Base-by-base conservation (phyloP, 805 yeast genomes). In the Candida tammaniensis region DNA sequence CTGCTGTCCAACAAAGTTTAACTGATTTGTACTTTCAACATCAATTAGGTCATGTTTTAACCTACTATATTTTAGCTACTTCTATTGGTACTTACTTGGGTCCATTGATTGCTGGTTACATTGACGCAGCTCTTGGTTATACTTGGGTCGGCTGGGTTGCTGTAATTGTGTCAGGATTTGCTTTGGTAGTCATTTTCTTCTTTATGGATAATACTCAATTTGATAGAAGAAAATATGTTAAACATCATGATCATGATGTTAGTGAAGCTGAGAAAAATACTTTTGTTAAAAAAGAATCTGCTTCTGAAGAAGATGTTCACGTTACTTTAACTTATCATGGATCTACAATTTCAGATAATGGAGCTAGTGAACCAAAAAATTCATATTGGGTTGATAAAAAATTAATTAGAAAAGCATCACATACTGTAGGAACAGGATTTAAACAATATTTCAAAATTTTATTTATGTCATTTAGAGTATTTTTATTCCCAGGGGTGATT, bases 41-140 rank as follows among this genome's bases (percentile, higher is more conserved):
- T 41, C 76, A 71, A 47, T 57, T 72, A 30, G 78, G 78, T 23
- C 52, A 74, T 13, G 72, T 68, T 6, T 61, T 72, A 44, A 72
- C 76, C 1, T 63, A 75, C 16, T 78, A 78, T 49, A 75, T 77
- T 39, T 54, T 68, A 38, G 74, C 81, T 10, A 61, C 80, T 12
- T 64, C 76, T 23, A 65, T 68, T 9, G 75, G 80, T 7, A 72
- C 77, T 27, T 78, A 61, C 45, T 54, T 76, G 37, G 82, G 82
- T 4, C 82, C 83, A 4, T 59, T 78, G 46, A 64, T 77, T 30
- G 79, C 81, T 9, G 82, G 82, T 9, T 72, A 74, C 44, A 72
- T 78, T 36, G 65, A 68, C 19, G 66, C 70, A 31, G 68, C 64
- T 18, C 56, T 64, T 17, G 72, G 75, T 5, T 78, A 78, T 69